Base-by-base conservation (phyloP, 2,329 filamentous ascomycete species). In the Cryphonectria radicalis region DNA sequence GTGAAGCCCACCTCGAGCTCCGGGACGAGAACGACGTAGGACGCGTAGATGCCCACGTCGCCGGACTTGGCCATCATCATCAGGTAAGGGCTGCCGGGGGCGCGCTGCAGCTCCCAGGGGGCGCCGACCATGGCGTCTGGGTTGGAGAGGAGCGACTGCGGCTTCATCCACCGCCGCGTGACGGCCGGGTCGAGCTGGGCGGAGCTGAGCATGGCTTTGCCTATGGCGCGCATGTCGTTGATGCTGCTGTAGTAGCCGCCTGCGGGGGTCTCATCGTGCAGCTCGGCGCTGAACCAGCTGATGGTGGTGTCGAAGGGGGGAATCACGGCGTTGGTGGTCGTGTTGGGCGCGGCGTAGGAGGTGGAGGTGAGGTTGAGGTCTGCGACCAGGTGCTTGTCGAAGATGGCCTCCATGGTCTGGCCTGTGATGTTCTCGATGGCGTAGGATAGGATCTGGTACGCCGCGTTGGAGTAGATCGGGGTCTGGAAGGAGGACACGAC, bases 111-210 rank as follows among this genome's bases (percentile, higher is more conserved):
- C 40, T 69, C 70, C 84, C 84, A 86, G 0, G 84, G 84, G 40
- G 80, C 80, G 8, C 83, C 81, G 1, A 84, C 77, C 1, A 80
- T 79, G 14, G 81, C 79, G 55, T 76, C 72, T 0, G 82, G 74
- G 43, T 82, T 81, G 5, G 82, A 78, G 0, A 80, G 82, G 35
- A 82, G 77, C 3, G 78, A 75, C 0, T 75, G 73, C 0, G 84
- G 84, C 66, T 83, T 83, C 28, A 86, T 76, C 84, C 84, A 85
- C 46, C 82, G 78, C n/a, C 81, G 78, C 0, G 84, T 85, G 19
- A 78, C 73, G 2, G 76, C 73, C 0, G 78, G 74, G 0, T 79
- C 72, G 0, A 85, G 74, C 1, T 85, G 75, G 0, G 78, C 78
- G 25, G 79, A 81, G 13, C 75, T 75, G 28, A 85, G 77, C 72